Percentiles rank a stretch among this genome's conserved stretches.
Conservation (phyloP, 345 rosid species). For the Gossypium anomalum region DNA sequence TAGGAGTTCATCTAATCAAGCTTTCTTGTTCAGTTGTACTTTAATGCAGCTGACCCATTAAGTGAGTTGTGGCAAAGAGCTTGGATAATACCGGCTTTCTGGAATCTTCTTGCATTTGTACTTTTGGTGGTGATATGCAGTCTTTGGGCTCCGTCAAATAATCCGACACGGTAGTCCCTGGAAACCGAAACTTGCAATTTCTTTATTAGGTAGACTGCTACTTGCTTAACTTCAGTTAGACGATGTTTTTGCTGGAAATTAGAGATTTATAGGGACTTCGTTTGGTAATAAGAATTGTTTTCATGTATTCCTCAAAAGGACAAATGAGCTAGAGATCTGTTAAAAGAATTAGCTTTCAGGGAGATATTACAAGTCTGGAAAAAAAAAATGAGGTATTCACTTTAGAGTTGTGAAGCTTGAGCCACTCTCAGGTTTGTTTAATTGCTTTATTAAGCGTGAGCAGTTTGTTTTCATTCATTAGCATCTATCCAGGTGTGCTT, state of each 20-base stretch:
- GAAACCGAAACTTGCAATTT: not conserved
- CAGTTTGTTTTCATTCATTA: not conserved
- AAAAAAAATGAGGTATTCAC: not conserved
- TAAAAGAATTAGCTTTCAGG: not conserved
- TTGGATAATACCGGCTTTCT: constrained; percentile 53
- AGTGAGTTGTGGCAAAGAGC: constrained; percentile 47
- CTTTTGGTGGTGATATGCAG: constrained; percentile 42
- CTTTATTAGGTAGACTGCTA: not conserved
- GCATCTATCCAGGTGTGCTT: not conserved
- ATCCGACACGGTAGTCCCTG: constrained; percentile 36
- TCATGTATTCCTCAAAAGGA: not conserved
- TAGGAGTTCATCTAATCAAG: constrained; percentile 1
- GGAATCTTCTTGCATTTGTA: constrained; percentile 42
- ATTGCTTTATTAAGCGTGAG: not conserved
- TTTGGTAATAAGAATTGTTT: not conserved
- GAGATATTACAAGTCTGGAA: not conserved
- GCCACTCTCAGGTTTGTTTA: not conserved
- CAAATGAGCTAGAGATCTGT: not conserved
- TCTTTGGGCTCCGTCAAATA: constrained; percentile 45
- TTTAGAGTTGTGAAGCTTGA: constrained; percentile 1
- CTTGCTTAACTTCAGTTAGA: not conserved
- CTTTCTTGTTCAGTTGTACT: constrained; percentile 36
- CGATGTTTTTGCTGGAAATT: not conserved
- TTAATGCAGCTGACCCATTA: constrained; percentile 48
- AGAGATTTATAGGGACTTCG: not conserved